Evolutionary conservation across 1,139 yeast species (phyloP).

Genomic region (Taiozyma sp.): DNA sequence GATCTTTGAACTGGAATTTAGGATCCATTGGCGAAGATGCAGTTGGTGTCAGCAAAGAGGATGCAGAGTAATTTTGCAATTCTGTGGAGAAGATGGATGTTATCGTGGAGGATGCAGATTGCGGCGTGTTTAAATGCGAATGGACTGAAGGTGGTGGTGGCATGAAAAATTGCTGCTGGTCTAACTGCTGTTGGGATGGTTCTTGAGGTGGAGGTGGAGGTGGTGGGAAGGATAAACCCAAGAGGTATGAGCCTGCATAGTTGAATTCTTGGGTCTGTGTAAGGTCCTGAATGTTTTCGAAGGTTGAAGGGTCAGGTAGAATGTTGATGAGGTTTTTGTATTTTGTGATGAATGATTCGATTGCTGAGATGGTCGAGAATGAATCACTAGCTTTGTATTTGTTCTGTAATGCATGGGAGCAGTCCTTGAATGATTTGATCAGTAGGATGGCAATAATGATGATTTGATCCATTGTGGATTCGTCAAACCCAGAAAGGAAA

Average conservation of each 20-base stretch:
- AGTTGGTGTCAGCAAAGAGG: conserved; percentile 16
- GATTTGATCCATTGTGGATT: conserved; percentile 36
- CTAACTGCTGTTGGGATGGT: not conserved
- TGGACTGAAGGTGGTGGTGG: conserved; percentile 6
- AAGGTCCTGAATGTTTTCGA: conserved; percentile 12
- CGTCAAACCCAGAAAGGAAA: conserved; percentile 48
- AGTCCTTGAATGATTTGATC: conserved; percentile 39
- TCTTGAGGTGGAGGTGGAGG: conserved; percentile 1
- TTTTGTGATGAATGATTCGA: conserved; percentile 7
- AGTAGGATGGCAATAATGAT: conserved; percentile 43
- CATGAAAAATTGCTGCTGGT: conserved; percentile 1
- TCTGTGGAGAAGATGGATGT: conserved; percentile 20
- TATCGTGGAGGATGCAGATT: conserved; percentile 23
- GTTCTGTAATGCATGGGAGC: conserved; percentile 51
- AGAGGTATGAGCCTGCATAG: conserved; percentile 12
- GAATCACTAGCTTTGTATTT: conserved; percentile 37
- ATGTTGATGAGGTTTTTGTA: conserved; percentile 6
- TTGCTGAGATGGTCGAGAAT: conserved; percentile 9
- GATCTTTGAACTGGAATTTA: conserved; percentile 2
- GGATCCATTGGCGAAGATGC: conserved; percentile 20
- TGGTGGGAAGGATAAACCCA: conserved; percentile 15
- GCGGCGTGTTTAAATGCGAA: conserved; percentile 15
- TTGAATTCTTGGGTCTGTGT: conserved; percentile 9
- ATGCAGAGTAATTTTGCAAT: conserved; percentile 14
- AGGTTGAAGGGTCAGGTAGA: conserved; percentile 14